Conservation (phyloP, 2,329 filamentous ascomycete genomes). For the Alternaria arbusti region DNA sequence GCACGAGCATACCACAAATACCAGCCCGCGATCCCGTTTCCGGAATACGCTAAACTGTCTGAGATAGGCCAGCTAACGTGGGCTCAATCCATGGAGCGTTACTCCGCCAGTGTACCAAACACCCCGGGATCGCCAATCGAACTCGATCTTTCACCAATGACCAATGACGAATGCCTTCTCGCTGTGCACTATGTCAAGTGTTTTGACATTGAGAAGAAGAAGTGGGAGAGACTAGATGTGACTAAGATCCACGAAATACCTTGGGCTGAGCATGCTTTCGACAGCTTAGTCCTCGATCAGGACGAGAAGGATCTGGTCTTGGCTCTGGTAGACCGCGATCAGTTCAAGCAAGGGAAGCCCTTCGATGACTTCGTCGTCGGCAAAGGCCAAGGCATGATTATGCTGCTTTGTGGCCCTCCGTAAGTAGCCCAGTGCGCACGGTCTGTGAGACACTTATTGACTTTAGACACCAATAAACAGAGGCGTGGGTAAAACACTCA, state of each 20-base stretch:
- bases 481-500: slow-evolving; percentile 1
- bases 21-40: neutral
- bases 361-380: slow-evolving; percentile 52
- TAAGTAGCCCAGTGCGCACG: neutral
- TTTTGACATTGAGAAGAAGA: slow-evolving; percentile 27
- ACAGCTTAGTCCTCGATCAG: slow-evolving; percentile 56
- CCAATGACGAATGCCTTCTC: slow-evolving; percentile 20
- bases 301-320: slow-evolving; percentile 58
- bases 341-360: slow-evolving; percentile 33
- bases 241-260: slow-evolving; percentile 50
- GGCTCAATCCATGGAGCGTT: slow-evolving; percentile 21
- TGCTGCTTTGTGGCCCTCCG: slow-evolving; percentile 1
- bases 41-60: slow-evolving; percentile 9
- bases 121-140: neutral
- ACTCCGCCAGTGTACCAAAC: slow-evolving; percentile 2
- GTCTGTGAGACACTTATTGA: neutral
- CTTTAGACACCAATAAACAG: neutral
- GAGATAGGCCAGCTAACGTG: slow-evolving; percentile 19
- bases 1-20: slow-evolving; percentile 19
- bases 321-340: slow-evolving; percentile 54
- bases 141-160: slow-evolving; percentile 15
- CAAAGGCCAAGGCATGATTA: neutral
- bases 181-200: slow-evolving; percentile 13
- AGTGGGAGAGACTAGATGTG: slow-evolving; percentile 18
- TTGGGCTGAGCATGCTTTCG: slow-evolving; percentile 56